Conservation (phyloP, 225 moss, liverwort and hornwort genomes). For the Straminergon stramineum region DNA sequence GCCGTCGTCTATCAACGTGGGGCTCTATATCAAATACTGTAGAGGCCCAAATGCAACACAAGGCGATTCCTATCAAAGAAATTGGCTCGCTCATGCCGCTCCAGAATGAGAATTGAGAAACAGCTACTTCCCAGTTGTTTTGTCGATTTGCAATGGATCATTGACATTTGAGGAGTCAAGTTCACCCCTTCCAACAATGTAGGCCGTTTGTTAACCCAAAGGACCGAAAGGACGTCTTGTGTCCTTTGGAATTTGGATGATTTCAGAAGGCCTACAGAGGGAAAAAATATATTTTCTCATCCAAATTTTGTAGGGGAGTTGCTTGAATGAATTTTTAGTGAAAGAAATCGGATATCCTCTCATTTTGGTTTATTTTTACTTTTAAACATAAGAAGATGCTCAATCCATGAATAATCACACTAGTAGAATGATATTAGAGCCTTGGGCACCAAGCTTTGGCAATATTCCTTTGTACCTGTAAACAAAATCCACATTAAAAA, state of each 20-base stretch:
- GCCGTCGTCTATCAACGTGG: background rate
- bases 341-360: background rate
- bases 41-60: background rate
- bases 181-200: too few species aligned
- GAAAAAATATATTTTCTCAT: background rate
- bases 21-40: background rate
- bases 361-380: background rate
- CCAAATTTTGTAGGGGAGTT: background rate
- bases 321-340: background rate
- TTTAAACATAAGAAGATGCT: background rate
- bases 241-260: background rate
- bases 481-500: background rate
- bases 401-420: background rate
- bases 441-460: background rate
- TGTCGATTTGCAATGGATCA: background rate
- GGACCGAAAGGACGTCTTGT: fast-evolving
- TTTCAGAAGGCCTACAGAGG: background rate
- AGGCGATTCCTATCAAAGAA: background rate
- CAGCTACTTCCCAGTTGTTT: background rate
- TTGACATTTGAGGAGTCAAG: background rate
- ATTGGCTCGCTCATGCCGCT: background rate
- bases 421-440: background rate
- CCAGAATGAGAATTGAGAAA: background rate
- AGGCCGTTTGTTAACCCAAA: background rate
- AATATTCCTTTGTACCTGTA: too few species aligned